Evolutionary conservation across 1,284 basidiomycete species (phyloP), one percentile per base, ranked within the genome.

Genomic region (Malassezia sympodialis): DNA sequence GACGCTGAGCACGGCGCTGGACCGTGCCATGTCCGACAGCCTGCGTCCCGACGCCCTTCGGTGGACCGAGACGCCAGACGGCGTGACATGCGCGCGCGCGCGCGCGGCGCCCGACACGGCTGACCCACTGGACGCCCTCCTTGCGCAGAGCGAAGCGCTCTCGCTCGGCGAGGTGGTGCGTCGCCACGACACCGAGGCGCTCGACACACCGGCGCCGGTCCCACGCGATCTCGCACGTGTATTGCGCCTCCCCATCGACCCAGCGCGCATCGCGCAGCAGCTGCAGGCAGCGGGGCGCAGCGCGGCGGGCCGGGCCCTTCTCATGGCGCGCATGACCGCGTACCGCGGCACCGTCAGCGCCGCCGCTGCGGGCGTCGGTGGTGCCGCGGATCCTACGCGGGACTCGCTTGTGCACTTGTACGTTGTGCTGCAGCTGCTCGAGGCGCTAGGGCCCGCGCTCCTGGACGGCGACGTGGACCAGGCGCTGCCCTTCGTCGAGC

Each of bases 401-500:
- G 10, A 39, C 10, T 39, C 37, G 8, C 37, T 39, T 4, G 37
- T 39, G 37, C 37, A 39, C 19, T 21, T 39, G 37, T 39, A 39
- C 50, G 31, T 65, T 19, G 57, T 73, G n/a, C 39, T 67, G 49
- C 61, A 65, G 41, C 60, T 72, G 4, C 56, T 72, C 28, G 64
- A 69, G 26, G 58, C 60, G n/a, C 71, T 73, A 35, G 69, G 67
- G 1, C 41, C 61, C 0, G 56, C 62, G 11, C 34, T 70, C 56
- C 45, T 72, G 3, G 59, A 67, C 30, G 64, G 59, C 11, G 66
- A 71, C 15, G 47, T 60, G 15, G 54, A 51, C 11, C 61, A 62
- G 8, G 63, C 66, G 26, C 51, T 73, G 15, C 60, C 55, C 0
- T 72, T 72, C 23, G 63, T 72, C 52, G 61, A 71, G 31, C 66